These are phyloP conservation scores for Candida dajiaensis DNA, from an alignment of 805 yeast genomes.

Conservation along the genomic window DNA sequence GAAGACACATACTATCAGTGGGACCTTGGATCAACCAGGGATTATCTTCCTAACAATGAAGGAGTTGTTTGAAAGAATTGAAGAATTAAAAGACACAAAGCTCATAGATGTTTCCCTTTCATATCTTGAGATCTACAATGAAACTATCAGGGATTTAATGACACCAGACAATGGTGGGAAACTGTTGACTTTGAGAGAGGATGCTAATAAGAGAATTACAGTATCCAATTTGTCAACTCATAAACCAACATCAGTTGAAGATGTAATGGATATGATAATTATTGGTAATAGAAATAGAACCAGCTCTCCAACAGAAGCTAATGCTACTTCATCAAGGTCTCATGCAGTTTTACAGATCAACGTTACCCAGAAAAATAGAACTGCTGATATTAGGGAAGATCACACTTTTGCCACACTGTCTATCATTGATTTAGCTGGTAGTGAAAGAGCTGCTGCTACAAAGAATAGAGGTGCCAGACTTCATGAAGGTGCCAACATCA, in stretches of 20 bases:
- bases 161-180: constrained; percentile 45
- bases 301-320: constrained; percentile 85
- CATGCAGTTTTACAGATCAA: constrained; percentile 89
- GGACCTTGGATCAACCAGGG: constrained; percentile 69
- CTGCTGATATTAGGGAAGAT: constrained; percentile 58
- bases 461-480: constrained; percentile 76
- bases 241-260: constrained; percentile 54
- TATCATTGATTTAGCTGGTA: constrained; percentile 90
- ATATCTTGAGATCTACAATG: constrained; percentile 88
- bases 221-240: constrained; percentile 69
- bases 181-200: constrained; percentile 63
- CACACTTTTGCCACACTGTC: constrained; percentile 77
- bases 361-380: constrained; percentile 52
- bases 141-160: constrained; percentile 75
- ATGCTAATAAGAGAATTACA: constrained; percentile 53
- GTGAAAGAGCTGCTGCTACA: constrained; percentile 91
- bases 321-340: constrained; percentile 84
- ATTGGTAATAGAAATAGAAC: constrained; percentile 74
- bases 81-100: constrained; percentile 46
- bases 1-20: constrained; percentile 88
- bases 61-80: constrained; percentile 64
- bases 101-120: constrained; percentile 57
- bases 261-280: constrained; percentile 73
- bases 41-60: constrained; percentile 72
- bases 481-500: constrained; percentile 91